Evolutionary conservation across 2,329 filamentous ascomycete genomes (phyloP).

Genomic region (Calonectria naviculata): DNA sequence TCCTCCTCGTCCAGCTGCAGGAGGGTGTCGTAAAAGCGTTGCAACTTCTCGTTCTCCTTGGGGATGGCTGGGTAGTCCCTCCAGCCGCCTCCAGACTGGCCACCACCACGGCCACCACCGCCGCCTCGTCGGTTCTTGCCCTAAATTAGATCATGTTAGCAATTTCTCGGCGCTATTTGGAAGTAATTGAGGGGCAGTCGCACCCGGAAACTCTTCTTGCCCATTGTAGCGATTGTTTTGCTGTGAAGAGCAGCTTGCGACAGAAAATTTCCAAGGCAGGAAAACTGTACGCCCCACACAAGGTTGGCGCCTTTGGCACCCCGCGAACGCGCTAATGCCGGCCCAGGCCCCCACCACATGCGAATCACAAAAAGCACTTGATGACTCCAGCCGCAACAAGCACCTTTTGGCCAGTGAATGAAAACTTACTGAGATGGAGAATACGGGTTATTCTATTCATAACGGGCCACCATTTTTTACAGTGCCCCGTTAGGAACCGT

Average conservation of each 20-base stretch:
- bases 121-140: constrained; percentile 51
- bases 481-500: background rate
- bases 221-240: constrained; percentile 46
- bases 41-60: constrained; percentile 86
- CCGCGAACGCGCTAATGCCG: constrained; percentile 35
- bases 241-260: constrained; percentile 33
- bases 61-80: constrained; percentile 59
- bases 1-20: constrained; percentile 83
- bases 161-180: constrained; percentile 19
- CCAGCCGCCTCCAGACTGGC: constrained; percentile 39
- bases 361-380: background rate
- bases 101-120: constrained; percentile 48
- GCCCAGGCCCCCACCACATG: background rate
- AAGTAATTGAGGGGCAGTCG: constrained; percentile 10
- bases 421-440: background rate
- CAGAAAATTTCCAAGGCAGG: constrained; percentile 38
- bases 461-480: background rate
- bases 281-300: constrained; percentile 33
- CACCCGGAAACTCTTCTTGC: constrained; percentile 51
- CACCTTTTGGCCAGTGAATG: background rate
- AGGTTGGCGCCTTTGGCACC: constrained; percentile 28
- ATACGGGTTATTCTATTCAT: background rate
- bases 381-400: background rate
- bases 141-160: constrained; percentile 38
- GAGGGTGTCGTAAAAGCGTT: constrained; percentile 86